These are phyloP conservation scores for Pholiota conissans DNA, from an alignment of 768 basidiomycete genomes.

Conservation along the genomic window DNA sequence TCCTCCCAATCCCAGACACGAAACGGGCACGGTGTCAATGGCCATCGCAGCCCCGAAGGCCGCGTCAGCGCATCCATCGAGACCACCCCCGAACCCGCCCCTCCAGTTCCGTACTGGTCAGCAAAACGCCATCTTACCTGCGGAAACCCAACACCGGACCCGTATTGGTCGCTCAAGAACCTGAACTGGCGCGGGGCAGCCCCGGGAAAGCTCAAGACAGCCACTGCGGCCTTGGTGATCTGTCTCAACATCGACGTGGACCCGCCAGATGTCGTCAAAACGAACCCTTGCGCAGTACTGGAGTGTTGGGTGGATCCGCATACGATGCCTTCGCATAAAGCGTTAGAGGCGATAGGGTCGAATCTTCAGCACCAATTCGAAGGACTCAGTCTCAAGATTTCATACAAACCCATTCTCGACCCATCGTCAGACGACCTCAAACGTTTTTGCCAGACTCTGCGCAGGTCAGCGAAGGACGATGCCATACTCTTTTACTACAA, in stretches of 20 bases:
- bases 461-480: conserved; percentile 91
- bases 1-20: conserved; percentile 39
- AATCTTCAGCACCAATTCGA: conserved; percentile 97
- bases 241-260: conserved; percentile 98
- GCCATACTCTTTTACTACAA: conserved; percentile 97
- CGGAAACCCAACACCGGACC: conserved; percentile 78
- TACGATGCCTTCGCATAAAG: conserved; percentile 88
- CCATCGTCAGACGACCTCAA: conserved; percentile 93
- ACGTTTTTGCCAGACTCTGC: conserved; percentile 78
- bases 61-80: conserved; percentile 46
- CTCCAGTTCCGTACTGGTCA: conserved; percentile 80
- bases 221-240: conserved; percentile 83
- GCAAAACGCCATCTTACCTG: conserved; percentile 90
- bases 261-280: conserved; percentile 97
- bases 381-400: conserved; percentile 89
- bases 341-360: conserved; percentile 88
- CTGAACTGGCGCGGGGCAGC: conserved; percentile 79
- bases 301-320: conserved; percentile 99
- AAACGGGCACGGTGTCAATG: conserved; percentile 22
- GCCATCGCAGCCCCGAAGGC: conserved; percentile 34
- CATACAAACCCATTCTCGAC: conserved; percentile 93
- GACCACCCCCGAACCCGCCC: conserved; percentile 47
- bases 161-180: conserved; percentile 63
- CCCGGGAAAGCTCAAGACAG: conserved; percentile 87
- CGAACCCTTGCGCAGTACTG: conserved; percentile 89